Conservation (phyloP, 805 yeast genomes). For the Clavispora fructus region DNA sequence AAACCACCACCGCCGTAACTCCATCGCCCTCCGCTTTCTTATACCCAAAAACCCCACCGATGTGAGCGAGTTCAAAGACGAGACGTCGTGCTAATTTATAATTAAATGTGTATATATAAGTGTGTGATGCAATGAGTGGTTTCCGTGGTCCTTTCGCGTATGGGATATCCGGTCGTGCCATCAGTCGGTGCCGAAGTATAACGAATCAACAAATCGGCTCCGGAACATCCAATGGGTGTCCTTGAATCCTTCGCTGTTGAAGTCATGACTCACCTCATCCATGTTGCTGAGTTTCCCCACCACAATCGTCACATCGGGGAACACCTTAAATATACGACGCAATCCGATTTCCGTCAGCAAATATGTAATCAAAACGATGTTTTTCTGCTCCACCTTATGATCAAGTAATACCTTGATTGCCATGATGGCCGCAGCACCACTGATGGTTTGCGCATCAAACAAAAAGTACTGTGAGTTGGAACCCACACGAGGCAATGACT, state of each 20-base stretch:
- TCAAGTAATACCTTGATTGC: slow-evolving; percentile 84
- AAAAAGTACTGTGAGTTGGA: slow-evolving; percentile 48
- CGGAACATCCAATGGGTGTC: slow-evolving; percentile 58
- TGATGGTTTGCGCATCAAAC: slow-evolving; percentile 81
- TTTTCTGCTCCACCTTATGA: slow-evolving; percentile 58
- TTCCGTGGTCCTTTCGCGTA: background rate
- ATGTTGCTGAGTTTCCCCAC: slow-evolving; percentile 58
- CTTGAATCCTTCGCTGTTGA: slow-evolving; percentile 35
- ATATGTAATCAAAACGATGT: slow-evolving; percentile 66
- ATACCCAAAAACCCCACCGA: background rate
- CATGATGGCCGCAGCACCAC: slow-evolving; percentile 95
- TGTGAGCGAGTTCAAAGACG: background rate
- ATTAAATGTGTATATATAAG: background rate
- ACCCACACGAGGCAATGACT: slow-evolving; percentile 52
- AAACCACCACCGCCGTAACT: slow-evolving; percentile 5
- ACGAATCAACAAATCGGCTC: slow-evolving; percentile 65
- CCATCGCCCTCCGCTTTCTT: slow-evolving; percentile 5
- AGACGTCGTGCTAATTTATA: background rate
- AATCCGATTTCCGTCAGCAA: slow-evolving; percentile 77
- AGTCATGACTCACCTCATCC: slow-evolving; percentile 17
- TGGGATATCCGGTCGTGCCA: too few species aligned
- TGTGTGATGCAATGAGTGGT: background rate
- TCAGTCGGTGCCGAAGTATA: slow-evolving; percentile 66
- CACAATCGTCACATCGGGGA: slow-evolving; percentile 61
- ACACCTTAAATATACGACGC: slow-evolving; percentile 67